Evolutionary conservation across 208 protist genomes (phyloP).

Genomic region (Crithidia brevicula): DNA sequence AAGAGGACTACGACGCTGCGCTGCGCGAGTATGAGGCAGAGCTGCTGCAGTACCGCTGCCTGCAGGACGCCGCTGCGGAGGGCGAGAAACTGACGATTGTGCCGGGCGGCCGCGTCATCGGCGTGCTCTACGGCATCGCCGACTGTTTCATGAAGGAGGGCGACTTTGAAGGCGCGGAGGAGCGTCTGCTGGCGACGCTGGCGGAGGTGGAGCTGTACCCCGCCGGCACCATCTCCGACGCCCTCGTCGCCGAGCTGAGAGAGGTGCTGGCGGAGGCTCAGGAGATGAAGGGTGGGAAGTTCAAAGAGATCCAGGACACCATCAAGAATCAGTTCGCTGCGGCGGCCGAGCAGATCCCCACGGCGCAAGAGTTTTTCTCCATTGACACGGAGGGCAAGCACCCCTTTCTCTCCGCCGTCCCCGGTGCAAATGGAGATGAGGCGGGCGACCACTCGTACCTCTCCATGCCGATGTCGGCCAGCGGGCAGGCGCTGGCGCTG

Average conservation of each 20-base stretch:
- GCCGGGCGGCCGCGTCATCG: conserved; percentile 56
- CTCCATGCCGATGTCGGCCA: conserved; percentile 79
- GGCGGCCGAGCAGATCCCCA: conserved; percentile 62
- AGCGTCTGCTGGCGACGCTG: conserved; percentile 63
- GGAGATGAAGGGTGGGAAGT: conserved; percentile 83
- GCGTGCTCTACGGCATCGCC: conserved; percentile 77
- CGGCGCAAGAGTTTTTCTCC: conserved; percentile 65
- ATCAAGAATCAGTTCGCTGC: conserved; percentile 78
- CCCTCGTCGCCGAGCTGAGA: conserved; percentile 67
- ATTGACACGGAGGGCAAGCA: conserved; percentile 42
- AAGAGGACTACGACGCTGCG: conserved; percentile 79
- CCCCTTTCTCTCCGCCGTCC: conserved; percentile 72
- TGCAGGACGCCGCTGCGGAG: conserved; percentile 43
- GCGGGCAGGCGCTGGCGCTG: conserved; percentile 47
- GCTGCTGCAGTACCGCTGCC: conserved; percentile 74
- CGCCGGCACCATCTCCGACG: conserved; percentile 42
- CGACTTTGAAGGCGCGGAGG: conserved; percentile 85
- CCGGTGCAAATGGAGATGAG: conserved; percentile 38
- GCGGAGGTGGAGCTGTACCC: conserved; percentile 65
- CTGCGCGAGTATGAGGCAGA: conserved; percentile 86
- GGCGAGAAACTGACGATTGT: conserved; percentile 36
- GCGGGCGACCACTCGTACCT: conserved; percentile 55
- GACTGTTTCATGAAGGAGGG: conserved; percentile 87
- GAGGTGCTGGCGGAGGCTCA: conserved; percentile 77
- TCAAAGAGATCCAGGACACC: conserved; percentile 60